Evolutionary conservation across 805 yeast genomes (phyloP).

Genomic region (Pichia membranifaciens): DNA sequence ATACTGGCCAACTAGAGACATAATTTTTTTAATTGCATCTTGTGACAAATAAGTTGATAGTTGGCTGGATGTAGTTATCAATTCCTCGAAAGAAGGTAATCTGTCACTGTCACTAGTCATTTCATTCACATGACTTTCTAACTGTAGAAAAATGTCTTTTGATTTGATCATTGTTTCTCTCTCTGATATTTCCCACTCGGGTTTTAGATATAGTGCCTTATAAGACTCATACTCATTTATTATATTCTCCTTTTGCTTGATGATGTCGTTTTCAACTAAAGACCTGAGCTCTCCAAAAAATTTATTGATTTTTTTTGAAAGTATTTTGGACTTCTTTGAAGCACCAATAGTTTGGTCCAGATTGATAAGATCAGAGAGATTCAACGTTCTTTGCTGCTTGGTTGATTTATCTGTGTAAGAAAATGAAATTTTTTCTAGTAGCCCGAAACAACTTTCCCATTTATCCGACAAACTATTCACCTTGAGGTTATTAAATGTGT

Average conservation of each 20-base stretch:
- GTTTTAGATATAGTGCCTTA: slow-evolving; percentile 32
- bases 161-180: slow-evolving; percentile 17
- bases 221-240: slow-evolving; percentile 38
- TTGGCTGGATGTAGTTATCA: slow-evolving; percentile 26
- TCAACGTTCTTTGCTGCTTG: slow-evolving; percentile 14
- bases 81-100: slow-evolving; percentile 27
- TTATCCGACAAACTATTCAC: slow-evolving; percentile 38
- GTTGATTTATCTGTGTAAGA: slow-evolving; percentile 17
- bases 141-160: slow-evolving; percentile 17
- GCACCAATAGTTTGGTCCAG: slow-evolving; percentile 25
- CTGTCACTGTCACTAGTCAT: slow-evolving; percentile 19
- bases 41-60: slow-evolving; percentile 25
- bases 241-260: slow-evolving; percentile 31
- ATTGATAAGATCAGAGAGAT: slow-evolving; percentile 32
- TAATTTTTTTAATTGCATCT: slow-evolving; percentile 22
- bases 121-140: slow-evolving; percentile 22
- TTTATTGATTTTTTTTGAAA: slow-evolving; percentile 16
- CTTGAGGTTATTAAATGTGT: slow-evolving; percentile 31
- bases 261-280: slow-evolving; percentile 34
- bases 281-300: slow-evolving; percentile 28
- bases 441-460: slow-evolving; percentile 34
- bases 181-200: slow-evolving; percentile 11
- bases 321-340: slow-evolving; percentile 29
- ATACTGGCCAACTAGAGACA: slow-evolving; percentile 18
- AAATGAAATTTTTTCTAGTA: slow-evolving; percentile 25